These are phyloP conservation scores for Sporothrix mexicana DNA, from an alignment of 2,329 filamentous ascomycete genomes.

Conservation along the genomic window DNA sequence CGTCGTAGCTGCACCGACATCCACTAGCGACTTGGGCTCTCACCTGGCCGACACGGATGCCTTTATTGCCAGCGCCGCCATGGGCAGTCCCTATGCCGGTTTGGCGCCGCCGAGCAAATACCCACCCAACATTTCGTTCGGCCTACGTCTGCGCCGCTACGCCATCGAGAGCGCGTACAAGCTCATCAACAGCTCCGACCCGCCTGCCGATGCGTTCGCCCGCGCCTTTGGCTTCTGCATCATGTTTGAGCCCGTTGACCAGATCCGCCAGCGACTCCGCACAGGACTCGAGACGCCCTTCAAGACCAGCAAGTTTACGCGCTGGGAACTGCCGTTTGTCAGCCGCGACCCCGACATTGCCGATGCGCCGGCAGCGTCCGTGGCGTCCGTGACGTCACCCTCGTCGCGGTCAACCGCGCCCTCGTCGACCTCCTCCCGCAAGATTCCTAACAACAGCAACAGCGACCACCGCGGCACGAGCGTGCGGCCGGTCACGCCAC, in stretches of 20 bases:
- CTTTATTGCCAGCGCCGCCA: slow-evolving; percentile 36
- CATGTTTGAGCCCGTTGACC: slow-evolving; percentile 60
- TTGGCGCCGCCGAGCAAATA: slow-evolving; percentile 59
- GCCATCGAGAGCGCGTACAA: slow-evolving; percentile 67
- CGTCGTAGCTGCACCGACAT: slow-evolving; percentile 33
- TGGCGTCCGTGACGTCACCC: neutral
- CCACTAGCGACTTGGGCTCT: slow-evolving; percentile 15
- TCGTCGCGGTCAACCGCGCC: neutral
- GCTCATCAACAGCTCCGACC: slow-evolving; percentile 58
- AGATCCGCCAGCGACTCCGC: slow-evolving; percentile 52
- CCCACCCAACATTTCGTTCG: slow-evolving; percentile 70
- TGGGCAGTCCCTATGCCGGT: slow-evolving; percentile 44
- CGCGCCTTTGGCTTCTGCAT: slow-evolving; percentile 73
- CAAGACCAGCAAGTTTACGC: slow-evolving; percentile 43
- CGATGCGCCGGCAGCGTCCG: neutral
- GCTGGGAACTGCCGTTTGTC: slow-evolving; percentile 55
- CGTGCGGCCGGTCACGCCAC: slow-evolving; percentile 47
- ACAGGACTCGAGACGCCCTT: slow-evolving; percentile 58
- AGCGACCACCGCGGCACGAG: slow-evolving; percentile 49
- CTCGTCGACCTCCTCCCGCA: neutral
- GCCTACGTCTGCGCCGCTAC: slow-evolving; percentile 70
- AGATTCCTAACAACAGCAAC: slow-evolving; percentile 25
- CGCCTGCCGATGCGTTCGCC: slow-evolving; percentile 56
- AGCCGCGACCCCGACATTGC: slow-evolving; percentile 42
- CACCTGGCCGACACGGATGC: slow-evolving; percentile 23